These are phyloP conservation scores for Poterioochromonas sp. DNA, from an alignment of 352 stramenopile species.

Conservation along the genomic window DNA sequence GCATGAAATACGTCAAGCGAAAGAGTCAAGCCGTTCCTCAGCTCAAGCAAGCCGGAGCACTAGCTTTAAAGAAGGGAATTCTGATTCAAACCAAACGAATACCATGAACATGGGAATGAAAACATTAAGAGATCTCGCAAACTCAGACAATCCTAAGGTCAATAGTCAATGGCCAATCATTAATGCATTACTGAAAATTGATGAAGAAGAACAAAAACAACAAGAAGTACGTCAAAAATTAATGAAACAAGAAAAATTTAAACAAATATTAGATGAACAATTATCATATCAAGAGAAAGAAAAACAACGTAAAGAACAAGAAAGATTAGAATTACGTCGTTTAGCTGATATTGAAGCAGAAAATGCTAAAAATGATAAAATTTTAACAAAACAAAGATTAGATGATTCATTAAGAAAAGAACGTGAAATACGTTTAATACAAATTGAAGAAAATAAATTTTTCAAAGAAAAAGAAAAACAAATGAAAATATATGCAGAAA, in stretches of 20 bases:
- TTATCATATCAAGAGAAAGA: neutral
- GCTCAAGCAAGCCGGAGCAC: too few species aligned
- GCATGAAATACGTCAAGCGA: too few species aligned
- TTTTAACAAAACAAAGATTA: neutral
- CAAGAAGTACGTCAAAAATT: neutral
- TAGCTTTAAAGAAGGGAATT: too few species aligned
- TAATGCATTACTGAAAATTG: neutral
- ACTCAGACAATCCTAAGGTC: too few species aligned
- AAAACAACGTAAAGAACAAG: neutral
- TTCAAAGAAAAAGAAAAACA: neutral
- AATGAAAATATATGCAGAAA: slow-evolving; percentile 3
- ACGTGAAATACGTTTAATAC: neutral
- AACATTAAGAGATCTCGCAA: too few species aligned
- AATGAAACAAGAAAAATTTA: neutral
- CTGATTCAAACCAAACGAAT: too few species aligned
- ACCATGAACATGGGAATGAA: too few species aligned
- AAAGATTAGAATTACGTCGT: neutral
- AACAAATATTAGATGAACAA: neutral
- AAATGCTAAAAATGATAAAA: neutral
- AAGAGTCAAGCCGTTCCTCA: too few species aligned
- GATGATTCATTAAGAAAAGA: neutral
- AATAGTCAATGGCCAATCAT: neutral
- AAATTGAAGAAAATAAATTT: neutral
- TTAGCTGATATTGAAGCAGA: too few species aligned
- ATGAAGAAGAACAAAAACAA: neutral